Conservation (phyloP, 169 alveolate genomes). For the Eimeria brunetti region DNA sequence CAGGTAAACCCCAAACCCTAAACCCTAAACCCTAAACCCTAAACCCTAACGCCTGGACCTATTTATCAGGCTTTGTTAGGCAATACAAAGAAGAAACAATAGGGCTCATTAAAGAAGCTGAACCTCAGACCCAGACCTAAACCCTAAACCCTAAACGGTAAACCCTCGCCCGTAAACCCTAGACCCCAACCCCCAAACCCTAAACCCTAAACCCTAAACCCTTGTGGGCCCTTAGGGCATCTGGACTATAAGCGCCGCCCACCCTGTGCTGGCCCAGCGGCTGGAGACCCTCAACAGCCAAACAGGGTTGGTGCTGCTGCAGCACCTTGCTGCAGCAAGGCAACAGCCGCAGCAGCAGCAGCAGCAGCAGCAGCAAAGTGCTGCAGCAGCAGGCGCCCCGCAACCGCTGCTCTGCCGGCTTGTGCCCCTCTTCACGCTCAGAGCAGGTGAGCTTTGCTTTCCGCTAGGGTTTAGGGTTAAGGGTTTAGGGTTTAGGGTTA, state of each 20-base stretch:
- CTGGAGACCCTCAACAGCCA: neutral
- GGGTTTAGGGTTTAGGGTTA: neutral
- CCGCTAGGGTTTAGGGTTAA: too few relatives aligned
- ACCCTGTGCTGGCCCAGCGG: conserved; percentile 1
- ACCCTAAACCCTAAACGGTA: neutral
- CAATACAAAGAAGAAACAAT: too few relatives aligned
- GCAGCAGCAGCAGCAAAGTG: too few relatives aligned
- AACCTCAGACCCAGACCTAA: too few relatives aligned
- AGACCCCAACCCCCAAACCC: neutral
- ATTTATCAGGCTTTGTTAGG: neutral
- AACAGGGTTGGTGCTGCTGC: conserved; percentile 32
- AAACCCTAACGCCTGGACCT: neutral
- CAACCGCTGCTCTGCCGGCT: neutral
- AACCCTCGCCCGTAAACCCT: neutral
- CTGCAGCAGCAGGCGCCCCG: neutral
- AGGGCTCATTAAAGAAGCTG: too few relatives aligned
- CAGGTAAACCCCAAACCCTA: conserved; percentile 45
- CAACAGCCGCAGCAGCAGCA: neutral
- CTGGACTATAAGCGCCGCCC: conserved; percentile 35
- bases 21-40: conserved; percentile 22
- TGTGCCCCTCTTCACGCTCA: conserved; percentile 36
- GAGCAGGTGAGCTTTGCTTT: neutral
- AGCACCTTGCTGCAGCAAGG: neutral
- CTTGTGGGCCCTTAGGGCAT: neutral
- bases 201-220: neutral